Evolutionary conservation across 1,284 basidiomycete species (phyloP).

Genomic region (Thelephora terrestris): DNA sequence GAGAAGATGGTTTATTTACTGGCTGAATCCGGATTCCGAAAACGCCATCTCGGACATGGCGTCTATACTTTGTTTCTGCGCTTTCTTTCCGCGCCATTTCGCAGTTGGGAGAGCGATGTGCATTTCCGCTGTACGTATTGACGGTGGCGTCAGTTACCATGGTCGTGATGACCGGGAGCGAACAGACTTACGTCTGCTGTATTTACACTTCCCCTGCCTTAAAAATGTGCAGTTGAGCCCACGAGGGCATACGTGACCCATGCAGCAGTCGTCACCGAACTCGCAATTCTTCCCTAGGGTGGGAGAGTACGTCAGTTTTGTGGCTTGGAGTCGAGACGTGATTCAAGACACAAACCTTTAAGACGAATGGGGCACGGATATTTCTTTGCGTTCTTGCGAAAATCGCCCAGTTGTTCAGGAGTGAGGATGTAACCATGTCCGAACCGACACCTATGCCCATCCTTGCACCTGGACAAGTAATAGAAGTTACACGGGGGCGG

Average conservation of each 20-base stretch:
- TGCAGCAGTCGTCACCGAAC: slow-evolving; percentile 22
- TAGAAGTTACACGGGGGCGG: slow-evolving; percentile 33
- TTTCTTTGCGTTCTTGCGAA: slow-evolving; percentile 29
- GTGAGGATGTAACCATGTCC: slow-evolving; percentile 30
- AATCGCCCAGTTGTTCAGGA: slow-evolving; percentile 22
- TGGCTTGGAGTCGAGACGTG: neutral
- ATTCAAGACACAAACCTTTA: slow-evolving; percentile 17
- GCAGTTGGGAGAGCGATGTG: too few relatives aligned
- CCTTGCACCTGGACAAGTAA: slow-evolving; percentile 28
- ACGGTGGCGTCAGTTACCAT: too few relatives aligned
- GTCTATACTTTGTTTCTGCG: too few relatives aligned
- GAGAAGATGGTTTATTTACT: too few relatives aligned
- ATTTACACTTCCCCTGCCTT: slow-evolving; percentile 27
- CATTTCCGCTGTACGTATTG: too few relatives aligned
- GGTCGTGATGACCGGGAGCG: too few relatives aligned
- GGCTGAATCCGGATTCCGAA: too few relatives aligned
- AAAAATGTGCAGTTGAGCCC: slow-evolving; percentile 23
- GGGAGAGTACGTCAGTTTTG: neutral
- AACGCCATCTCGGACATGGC: too few relatives aligned
- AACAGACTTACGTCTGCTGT: slow-evolving; percentile 22
- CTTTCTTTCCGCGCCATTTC: too few relatives aligned
- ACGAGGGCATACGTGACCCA: slow-evolving; percentile 25
- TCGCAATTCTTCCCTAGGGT: slow-evolving; percentile 22
- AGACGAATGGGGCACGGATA: slow-evolving; percentile 28
- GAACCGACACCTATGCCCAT: slow-evolving; percentile 28